phyloP scores from a whole-genome alignment of 768 basidiomycete species.

The Lepiota venenata region DNA sequence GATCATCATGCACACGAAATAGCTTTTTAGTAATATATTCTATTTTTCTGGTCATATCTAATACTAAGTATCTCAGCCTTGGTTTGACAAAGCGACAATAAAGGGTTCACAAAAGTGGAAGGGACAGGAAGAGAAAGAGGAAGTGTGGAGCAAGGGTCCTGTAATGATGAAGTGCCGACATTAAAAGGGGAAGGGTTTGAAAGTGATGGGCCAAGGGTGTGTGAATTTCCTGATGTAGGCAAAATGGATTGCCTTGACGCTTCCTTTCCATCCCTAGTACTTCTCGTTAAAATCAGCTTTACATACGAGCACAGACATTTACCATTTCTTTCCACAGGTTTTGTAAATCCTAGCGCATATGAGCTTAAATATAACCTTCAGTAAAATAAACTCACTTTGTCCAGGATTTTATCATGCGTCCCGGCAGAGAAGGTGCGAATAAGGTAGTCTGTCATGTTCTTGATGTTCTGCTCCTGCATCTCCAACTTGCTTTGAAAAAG shows the following conservation, averaged over 20 bases:
- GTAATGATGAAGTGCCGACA: too few species aligned
- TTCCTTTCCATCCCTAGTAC: constrained; percentile 45
- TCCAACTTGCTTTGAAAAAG: constrained; percentile 45
- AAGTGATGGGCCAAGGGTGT: too few species aligned
- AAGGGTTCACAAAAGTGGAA: too few species aligned
- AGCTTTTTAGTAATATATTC: constrained; percentile 20
- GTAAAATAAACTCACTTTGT: constrained; percentile 24
- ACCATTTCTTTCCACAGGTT: constrained; percentile 14
- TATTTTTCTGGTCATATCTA: constrained; percentile 28
- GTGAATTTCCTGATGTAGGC: constrained; percentile 15
- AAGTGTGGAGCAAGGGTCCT: too few species aligned
- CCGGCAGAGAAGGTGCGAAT: constrained; percentile 20
- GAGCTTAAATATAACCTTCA: background rate
- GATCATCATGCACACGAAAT: too few species aligned
- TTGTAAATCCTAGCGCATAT: constrained; percentile 4
- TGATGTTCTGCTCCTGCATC: constrained; percentile 31
- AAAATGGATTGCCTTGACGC: constrained; percentile 49
- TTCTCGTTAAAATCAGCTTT: background rate
- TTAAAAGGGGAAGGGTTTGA: too few species aligned
- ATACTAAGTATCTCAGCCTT: constrained; percentile 23
- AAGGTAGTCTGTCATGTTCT: constrained; percentile 10
- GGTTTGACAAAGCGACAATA: background rate
- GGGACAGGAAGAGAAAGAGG: too few species aligned
- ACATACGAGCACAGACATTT: background rate
- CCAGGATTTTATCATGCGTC: constrained; percentile 40